Conservation (phyloP, 2,329 filamentous ascomycete species). For the Fusarium sarcochroum region DNA sequence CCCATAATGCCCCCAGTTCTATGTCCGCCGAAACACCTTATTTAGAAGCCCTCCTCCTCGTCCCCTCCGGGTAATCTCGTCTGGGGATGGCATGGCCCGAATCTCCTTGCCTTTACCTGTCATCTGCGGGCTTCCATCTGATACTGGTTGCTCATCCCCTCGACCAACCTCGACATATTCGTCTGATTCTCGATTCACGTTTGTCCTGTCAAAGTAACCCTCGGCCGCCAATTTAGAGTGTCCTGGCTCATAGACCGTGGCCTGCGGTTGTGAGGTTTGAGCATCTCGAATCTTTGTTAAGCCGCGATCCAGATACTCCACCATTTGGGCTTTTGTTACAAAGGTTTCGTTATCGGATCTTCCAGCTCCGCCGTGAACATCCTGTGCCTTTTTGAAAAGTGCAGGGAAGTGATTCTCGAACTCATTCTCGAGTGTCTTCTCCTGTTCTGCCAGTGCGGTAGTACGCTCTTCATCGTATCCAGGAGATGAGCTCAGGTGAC, state of each 20-base stretch:
- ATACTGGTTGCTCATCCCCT: constrained; percentile 42
- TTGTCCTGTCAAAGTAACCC: constrained; percentile 47
- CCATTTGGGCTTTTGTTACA: constrained; percentile 62
- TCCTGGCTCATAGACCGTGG: constrained; percentile 44
- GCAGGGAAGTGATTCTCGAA: constrained; percentile 62
- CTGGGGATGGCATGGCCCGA: constrained; percentile 31
- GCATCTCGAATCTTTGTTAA: constrained; percentile 59
- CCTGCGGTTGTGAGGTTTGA: constrained; percentile 32
- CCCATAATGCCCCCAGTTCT: background rate
- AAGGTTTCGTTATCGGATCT: constrained; percentile 55
- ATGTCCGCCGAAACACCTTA: constrained; percentile 55
- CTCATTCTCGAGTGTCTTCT: constrained; percentile 64
- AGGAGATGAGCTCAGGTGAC: constrained; percentile 56
- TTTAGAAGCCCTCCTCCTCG: constrained; percentile 53
- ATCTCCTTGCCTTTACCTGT: constrained; percentile 42
- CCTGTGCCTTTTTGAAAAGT: constrained; percentile 61
- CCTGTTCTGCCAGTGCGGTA: constrained; percentile 59
- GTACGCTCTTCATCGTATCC: constrained; percentile 57
- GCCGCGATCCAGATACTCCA: constrained; percentile 64
- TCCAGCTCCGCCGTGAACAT: constrained; percentile 51
- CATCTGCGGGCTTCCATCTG: constrained; percentile 36
- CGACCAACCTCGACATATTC: constrained; percentile 55
- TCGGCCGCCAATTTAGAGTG: constrained; percentile 53
- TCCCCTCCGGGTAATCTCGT: constrained; percentile 44
- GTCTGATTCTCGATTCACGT: constrained; percentile 49